Conservation (phyloP, 106 monocot genomes). For the Iris macrosiphon region DNA sequence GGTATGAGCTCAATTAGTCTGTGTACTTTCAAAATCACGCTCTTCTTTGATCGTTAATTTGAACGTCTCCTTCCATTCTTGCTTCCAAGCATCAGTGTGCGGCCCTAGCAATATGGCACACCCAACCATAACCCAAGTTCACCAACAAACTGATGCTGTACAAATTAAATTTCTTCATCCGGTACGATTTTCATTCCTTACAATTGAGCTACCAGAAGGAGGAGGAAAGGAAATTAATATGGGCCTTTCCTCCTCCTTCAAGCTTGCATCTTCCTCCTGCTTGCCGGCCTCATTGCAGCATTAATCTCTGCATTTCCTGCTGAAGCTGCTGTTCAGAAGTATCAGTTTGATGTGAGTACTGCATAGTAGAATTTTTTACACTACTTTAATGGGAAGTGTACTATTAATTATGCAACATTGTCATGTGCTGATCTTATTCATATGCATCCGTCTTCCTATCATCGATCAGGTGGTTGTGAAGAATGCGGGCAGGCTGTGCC, state of each 20-base stretch:
- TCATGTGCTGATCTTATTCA: no score
- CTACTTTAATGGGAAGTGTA: background rate
- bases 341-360: conserved; percentile 70
- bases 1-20: background rate
- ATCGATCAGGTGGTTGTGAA: conserved; percentile 34
- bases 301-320: conserved; percentile 6
- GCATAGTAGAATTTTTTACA: background rate
- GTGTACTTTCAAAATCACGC: background rate
- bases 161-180: background rate
- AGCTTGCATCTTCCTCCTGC: background rate
- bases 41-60: no score
- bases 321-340: conserved; percentile 41
- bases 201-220: background rate
- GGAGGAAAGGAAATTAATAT: background rate
- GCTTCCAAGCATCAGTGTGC: no score
- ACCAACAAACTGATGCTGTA: no score
- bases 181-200: no score
- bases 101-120: background rate
- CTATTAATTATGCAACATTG: background rate
- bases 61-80: no score
- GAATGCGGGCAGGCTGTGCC: conserved; percentile 50
- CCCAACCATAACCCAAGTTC: no score
- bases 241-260: no score
- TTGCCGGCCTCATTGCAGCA: conserved; percentile 5
- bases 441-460: background rate